Evolutionary conservation across 2,329 filamentous ascomycete genomes (phyloP).

Genomic region (Drechslerella coelobrocha): DNA sequence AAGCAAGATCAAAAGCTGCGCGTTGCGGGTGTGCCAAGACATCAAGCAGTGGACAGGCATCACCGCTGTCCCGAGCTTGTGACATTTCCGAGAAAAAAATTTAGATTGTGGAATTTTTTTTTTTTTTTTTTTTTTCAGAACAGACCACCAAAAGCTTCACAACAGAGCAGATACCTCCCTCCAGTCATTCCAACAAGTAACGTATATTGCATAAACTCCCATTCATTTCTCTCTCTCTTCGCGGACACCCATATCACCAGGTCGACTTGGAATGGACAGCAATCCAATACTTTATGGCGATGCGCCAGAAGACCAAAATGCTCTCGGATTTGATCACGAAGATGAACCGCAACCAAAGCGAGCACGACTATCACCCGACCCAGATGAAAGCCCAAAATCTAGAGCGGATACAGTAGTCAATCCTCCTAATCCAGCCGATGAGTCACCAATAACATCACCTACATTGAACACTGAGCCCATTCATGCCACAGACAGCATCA

Average conservation of each 20-base stretch:
- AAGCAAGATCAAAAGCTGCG: too few relatives aligned
- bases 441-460: background rate
- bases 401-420: background rate
- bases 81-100: too few relatives aligned
- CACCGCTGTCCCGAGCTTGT: too few relatives aligned
- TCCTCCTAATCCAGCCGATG: background rate
- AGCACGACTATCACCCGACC: constrained; percentile 31
- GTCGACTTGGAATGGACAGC: constrained; percentile 22
- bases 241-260: too few relatives aligned
- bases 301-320: constrained; percentile 11
- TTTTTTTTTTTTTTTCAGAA: too few relatives aligned
- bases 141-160: too few relatives aligned
- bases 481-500: background rate
- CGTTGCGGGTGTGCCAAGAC: too few relatives aligned
- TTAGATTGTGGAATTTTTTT: too few relatives aligned
- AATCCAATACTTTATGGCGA: constrained; percentile 45
- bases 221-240: background rate
- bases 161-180: too few relatives aligned
- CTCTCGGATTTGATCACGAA: background rate
- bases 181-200: too few relatives aligned
- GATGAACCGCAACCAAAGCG: constrained; percentile 34
- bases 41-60: too few relatives aligned
- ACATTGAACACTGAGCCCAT: background rate
- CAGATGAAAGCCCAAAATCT: background rate
- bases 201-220: too few relatives aligned